Base-by-base conservation (phyloP, 78 protist species). In the Cavenderia fasciculata region DNA sequence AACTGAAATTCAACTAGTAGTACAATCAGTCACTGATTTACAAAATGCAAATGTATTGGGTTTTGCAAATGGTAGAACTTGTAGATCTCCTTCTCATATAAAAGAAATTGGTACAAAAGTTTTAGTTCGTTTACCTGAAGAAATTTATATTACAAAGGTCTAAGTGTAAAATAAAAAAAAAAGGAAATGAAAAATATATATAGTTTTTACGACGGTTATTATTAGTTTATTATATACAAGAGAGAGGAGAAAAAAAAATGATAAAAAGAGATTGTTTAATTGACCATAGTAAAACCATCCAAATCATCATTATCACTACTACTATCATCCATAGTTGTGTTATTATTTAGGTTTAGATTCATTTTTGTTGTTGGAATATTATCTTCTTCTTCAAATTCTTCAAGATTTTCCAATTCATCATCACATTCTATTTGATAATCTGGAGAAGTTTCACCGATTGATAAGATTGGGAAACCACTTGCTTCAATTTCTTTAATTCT, bases 211-310 rank as follows among this genome's bases (percentile, higher is more conserved):
- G 6, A 34, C 12, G 41, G 3, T 21, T 43, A 27, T 21, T 51
- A 51, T 33, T 29, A 21, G 31, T 21, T 33, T 16, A 0, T 21
- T 51, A 49, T 18, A 19, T 33, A 68, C 11, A 68, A 41, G 11
- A 52, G 10, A 52, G 4, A 10, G 21, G 21, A 52, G 59, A 52
- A 23, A 12, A 52, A 52, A 59, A 7, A 16, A 31, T 4, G 14
- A 31, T 31, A 2, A 31, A 23, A 23, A 25, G 3, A 46, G 8
- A 23, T 12, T 36, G 36, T 21, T 66, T 54, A 66, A 41, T 56
- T 43, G 46, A 79, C 72, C 47, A 79, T 40, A 1, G 76, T 79
- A 31, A 79, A 79, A 54, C 70, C 88, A 79, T 79, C 76, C 5
- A 79, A 10, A 14, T 66, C 88, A 52, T 57, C 88, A 29, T 57